Evolutionary conservation across 2,329 filamentous ascomycete species (phyloP).

Genomic region (Beauveria brongniartii): DNA sequence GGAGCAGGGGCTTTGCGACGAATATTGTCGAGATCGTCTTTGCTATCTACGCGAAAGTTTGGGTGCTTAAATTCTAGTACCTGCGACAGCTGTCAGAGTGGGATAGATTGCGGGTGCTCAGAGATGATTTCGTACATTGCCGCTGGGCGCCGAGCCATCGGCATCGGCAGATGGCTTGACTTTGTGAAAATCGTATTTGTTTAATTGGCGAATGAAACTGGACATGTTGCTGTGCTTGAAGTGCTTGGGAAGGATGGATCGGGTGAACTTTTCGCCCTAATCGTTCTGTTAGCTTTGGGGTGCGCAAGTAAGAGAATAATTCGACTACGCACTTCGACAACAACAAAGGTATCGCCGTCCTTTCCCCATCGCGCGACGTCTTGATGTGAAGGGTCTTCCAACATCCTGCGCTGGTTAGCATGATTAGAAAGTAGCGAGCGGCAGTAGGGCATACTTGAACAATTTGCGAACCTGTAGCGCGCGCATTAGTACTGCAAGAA

Average conservation of each 20-base stretch:
- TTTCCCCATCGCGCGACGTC: conserved; percentile 94
- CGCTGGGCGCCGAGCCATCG: conserved; percentile 25
- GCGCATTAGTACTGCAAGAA: conserved; percentile 20
- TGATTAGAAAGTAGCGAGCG: conserved; percentile 10
- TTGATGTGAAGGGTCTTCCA: conserved; percentile 89
- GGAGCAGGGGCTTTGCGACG: conserved; percentile 89
- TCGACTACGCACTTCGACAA: conserved; percentile 66
- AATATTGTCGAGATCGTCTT: conserved; percentile 94
- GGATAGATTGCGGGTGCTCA: conserved; percentile 46
- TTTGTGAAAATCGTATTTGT: conserved; percentile 99
- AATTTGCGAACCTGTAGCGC: conserved; percentile 78
- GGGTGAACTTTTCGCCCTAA: conserved; percentile 97
- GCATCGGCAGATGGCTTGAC: conserved; percentile 51
- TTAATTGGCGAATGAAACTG: conserved; percentile 89
- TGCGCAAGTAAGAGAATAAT: background rate
- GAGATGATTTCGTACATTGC: conserved; percentile 25
- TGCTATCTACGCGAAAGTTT: conserved; percentile 91
- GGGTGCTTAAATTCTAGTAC: conserved; percentile 83
- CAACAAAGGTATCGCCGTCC: conserved; percentile 91
- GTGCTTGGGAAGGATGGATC: conserved; percentile 91
- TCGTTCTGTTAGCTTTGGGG: background rate
- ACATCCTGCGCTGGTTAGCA: conserved; percentile 58
- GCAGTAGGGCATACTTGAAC: conserved; percentile 67
- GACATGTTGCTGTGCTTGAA: conserved; percentile 99
- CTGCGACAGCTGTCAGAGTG: conserved; percentile 14